Evolutionary conservation across 2,329 filamentous ascomycete species (phyloP), one percentile per base, ranked within the genome.

Genomic region (Sarocladiaceae sp.): DNA sequence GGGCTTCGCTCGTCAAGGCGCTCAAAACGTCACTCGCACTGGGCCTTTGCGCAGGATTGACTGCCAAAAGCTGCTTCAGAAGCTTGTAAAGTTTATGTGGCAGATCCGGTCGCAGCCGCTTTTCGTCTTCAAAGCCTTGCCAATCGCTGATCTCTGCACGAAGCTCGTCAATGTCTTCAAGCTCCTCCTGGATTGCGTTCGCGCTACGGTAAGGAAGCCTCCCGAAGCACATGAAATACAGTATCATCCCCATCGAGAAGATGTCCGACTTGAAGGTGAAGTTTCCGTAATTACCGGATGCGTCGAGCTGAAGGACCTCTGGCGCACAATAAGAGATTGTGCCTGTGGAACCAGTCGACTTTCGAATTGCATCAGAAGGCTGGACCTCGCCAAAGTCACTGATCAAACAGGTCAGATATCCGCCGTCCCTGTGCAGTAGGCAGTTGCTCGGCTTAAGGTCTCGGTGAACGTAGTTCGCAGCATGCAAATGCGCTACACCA

Each of bases 361-460:
- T 86, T n/a, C 93, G 81, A 13, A 81, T 79, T 1, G 79, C 78
- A 56, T 91, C 85, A 52, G 90, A 86, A 2, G 82, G 76, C 60
- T 98, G 94, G 0, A 97, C 91, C 62, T 98, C 93, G 32, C 94
- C 93, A 66, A 98, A 98, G 60, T 98, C 93, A 60, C 91, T 97
- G 46, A 98, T 95, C 13, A 98, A 71, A 37, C 95, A 95, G 43
- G 76, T 78, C 10, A 89, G 69, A 32, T 81, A 82, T 39, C 75
- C 76, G 19, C 82, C 84, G 48, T 83, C 85, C 24, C 77, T 77
- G 57, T 97, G 90, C 1, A 98, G 68, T 3, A 98, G 73, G 56
- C 94, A 98, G 55, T 98, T 98, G 60, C 85, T 93, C 2, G 93
- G 93, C 62, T 98, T 98, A 20, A 98, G 72, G 61, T 98, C 93